Conservation (phyloP, 1,139 yeast species). For the Hanseniaspora sp. region DNA sequence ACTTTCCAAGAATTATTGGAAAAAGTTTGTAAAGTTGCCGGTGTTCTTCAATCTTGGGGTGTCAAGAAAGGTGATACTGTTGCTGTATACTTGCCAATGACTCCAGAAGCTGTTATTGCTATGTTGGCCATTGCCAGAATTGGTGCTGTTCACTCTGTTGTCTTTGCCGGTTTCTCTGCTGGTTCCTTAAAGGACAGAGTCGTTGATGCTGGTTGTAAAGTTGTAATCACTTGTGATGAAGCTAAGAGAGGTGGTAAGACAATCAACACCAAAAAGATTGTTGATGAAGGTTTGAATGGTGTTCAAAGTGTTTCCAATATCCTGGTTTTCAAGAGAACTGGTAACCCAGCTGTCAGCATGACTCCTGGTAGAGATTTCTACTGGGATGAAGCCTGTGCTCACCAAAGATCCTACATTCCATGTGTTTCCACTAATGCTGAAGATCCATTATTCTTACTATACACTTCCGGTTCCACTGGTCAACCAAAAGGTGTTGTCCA, state of each 20-base stretch:
- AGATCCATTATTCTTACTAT: constrained; percentile 82
- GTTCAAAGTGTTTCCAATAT: constrained; percentile 77
- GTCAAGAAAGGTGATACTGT: constrained; percentile 89
- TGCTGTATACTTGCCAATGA: constrained; percentile 95
- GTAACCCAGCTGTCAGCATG: constrained; percentile 46
- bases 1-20: constrained; percentile 80
- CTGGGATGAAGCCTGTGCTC: constrained; percentile 82
- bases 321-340: constrained; percentile 79
- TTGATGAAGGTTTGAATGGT: constrained; percentile 76
- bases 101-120: constrained; percentile 86
- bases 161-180: constrained; percentile 93
- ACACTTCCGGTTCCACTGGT: constrained; percentile 95
- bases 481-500: constrained; percentile 98
- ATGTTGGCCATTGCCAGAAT: constrained; percentile 89
- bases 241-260: constrained; percentile 94
- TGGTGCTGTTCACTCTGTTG: constrained; percentile 94
- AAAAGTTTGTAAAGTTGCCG: constrained; percentile 82
- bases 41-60: constrained; percentile 78
- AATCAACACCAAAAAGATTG: constrained; percentile 81
- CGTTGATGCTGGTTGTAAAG: constrained; percentile 76
- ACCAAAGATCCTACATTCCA: constrained; percentile 75
- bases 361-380: constrained; percentile 76
- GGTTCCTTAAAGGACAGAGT: constrained; percentile 89
- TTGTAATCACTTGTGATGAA: constrained; percentile 89
- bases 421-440: constrained; percentile 82